phyloP scores from a whole-genome alignment of 2,329 filamentous ascomycete species.

The Whalleya microplaca region DNA sequence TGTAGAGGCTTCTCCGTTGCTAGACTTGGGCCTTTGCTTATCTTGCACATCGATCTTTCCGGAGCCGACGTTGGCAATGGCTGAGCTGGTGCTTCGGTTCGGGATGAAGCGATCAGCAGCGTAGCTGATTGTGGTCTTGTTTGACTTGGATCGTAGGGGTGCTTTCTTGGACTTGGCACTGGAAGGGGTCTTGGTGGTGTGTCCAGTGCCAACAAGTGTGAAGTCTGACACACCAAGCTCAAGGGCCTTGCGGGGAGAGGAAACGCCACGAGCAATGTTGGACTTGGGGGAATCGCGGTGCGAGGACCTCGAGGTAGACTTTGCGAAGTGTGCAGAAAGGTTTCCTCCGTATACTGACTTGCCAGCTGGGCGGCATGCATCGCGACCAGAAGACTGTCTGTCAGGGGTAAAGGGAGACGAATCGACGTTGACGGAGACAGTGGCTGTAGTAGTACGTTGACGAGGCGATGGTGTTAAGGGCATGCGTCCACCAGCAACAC shows the following conservation, averaged over 20 bases:
- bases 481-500: slow-evolving; percentile 92
- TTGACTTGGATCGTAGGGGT: slow-evolving; percentile 54
- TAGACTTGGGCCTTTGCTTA: slow-evolving; percentile 73
- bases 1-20: slow-evolving; percentile 70
- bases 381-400: slow-evolving; percentile 56
- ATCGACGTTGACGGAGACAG: slow-evolving; percentile 55
- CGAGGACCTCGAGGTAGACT: slow-evolving; percentile 65
- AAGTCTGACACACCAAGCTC: slow-evolving; percentile 94
- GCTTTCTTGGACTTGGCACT: slow-evolving; percentile 58
- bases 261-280: slow-evolving; percentile 78
- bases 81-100: slow-evolving; percentile 88
- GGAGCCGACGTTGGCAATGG: slow-evolving; percentile 78
- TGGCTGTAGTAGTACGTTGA: slow-evolving; percentile 57
- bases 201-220: slow-evolving; percentile 82
- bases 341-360: slow-evolving; percentile 83
- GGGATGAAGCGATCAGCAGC: slow-evolving; percentile 93
- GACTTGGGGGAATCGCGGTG: slow-evolving; percentile 93
- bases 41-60: slow-evolving; percentile 79
- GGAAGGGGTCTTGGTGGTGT: slow-evolving; percentile 58
- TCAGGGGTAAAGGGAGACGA: slow-evolving; percentile 81
- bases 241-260: slow-evolving; percentile 79
- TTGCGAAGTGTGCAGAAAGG: slow-evolving; percentile 77
- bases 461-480: slow-evolving; percentile 91
- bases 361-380: slow-evolving; percentile 52
- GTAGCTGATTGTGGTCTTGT: slow-evolving; percentile 81